A percentile compares a stretch with the other conserved stretches of the same genome.
Evolutionary conservation across 2,329 filamentous ascomycete genomes (phyloP).

Genomic region (Phymatotrichopsis omnivora): DNA sequence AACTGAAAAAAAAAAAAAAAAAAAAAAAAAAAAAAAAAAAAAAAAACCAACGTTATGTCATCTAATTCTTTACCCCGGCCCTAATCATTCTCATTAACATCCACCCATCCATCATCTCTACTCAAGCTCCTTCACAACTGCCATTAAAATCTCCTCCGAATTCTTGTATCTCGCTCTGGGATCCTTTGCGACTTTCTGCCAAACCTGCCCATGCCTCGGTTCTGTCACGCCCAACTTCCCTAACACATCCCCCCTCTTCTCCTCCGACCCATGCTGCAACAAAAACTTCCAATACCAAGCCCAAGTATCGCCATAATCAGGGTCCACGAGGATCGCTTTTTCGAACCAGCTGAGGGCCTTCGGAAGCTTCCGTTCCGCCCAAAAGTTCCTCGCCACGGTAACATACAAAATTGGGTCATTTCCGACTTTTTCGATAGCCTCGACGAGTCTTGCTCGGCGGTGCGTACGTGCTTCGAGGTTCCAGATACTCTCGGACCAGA

Average conservation of each 20-base stretch:
- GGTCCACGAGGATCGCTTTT: slow-evolving; percentile 80
- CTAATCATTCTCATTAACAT: too few species aligned
- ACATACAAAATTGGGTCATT: slow-evolving; percentile 83
- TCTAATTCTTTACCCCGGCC: too few species aligned
- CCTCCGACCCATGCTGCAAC: slow-evolving; percentile 81
- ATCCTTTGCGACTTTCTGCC: slow-evolving; percentile 78
- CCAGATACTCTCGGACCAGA: slow-evolving; percentile 95
- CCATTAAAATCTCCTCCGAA: slow-evolving; percentile 70
- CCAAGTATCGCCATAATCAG: slow-evolving; percentile 86
- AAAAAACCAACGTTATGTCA: too few species aligned
- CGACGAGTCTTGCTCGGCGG: slow-evolving; percentile 78
- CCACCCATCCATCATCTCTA: slow-evolving; percentile 32
- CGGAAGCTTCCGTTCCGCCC: slow-evolving; percentile 82
- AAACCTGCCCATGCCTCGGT: slow-evolving; percentile 84
- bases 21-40: too few species aligned
- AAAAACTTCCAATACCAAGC: slow-evolving; percentile 97
- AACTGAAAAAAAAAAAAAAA: too few species aligned
- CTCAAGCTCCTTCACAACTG: slow-evolving; percentile 55
- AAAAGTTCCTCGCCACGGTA: slow-evolving; percentile 89
- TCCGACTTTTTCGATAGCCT: slow-evolving; percentile 95
- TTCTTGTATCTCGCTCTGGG: slow-evolving; percentile 66
- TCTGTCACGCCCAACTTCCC: slow-evolving; percentile 72
- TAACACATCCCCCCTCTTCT: slow-evolving; percentile 79
- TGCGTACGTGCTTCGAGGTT: slow-evolving; percentile 84
- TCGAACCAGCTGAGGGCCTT: slow-evolving; percentile 97